Conservation (phyloP, 1,139 yeast species). For the Yamadazyma diddensiae region DNA sequence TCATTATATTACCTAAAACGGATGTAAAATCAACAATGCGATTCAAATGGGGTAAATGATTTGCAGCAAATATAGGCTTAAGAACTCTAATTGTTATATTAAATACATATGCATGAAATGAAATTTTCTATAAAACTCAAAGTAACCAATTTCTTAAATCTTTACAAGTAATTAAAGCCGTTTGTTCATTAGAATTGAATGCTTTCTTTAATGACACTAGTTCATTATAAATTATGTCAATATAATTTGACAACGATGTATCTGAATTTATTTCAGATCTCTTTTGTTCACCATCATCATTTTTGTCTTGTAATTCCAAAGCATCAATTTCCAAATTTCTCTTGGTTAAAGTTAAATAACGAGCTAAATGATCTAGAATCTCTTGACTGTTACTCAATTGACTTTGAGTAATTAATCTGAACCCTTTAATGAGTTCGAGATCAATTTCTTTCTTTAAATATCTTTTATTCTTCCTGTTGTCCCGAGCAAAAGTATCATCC, state of each 20-base stretch:
- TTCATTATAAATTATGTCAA: conserved; percentile 10
- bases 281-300: conserved; percentile 3
- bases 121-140: conserved; percentile 3
- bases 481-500: conserved; percentile 4
- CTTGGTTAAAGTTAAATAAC: conserved; percentile 3
- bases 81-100: too few relatives aligned
- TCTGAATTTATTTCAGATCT: conserved; percentile 3
- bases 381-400: conserved; percentile 7
- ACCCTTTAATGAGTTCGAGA: conserved; percentile 12
- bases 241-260: conserved; percentile 4
- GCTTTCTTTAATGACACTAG: conserved; percentile 5
- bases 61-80: too few relatives aligned
- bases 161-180: conserved; percentile 12
- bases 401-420: conserved; percentile 6
- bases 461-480: conserved; percentile 3
- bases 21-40: conserved; percentile 1
- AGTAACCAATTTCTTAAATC: conserved; percentile 18
- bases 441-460: conserved; percentile 13
- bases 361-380: conserved; percentile 6
- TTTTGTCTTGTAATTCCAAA: conserved; percentile 1
- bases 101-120: conserved; percentile 1
- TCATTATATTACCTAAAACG: conserved; percentile 3
- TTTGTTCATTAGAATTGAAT: conserved; percentile 6
- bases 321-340: background rate
- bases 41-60: too few relatives aligned